Evolutionary conservation across 2,329 filamentous ascomycete species (phyloP), one percentile per base, ranked within the genome.

Genomic region (Arthrobotrys entomopaga): DNA sequence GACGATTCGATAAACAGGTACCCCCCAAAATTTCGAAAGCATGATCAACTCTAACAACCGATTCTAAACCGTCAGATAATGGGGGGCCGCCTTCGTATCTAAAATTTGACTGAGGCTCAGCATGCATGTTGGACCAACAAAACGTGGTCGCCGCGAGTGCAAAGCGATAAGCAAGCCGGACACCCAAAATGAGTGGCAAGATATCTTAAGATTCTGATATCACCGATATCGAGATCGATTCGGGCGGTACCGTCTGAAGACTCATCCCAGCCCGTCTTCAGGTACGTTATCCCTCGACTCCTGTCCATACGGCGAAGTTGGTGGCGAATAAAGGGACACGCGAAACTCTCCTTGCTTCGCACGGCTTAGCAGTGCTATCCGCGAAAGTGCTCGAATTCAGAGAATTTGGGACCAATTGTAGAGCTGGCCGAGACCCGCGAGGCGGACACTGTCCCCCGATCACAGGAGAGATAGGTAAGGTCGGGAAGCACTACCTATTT

Each of bases 301-400:
- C 65, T n/a, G n/a, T 61, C n/a, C 19, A 19, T 56, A 70, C 65
- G 65, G 65, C 58, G 65, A 70, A 13, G 43, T 56, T 54, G 29
- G 57, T 70, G 50, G 56, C 54, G 64, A 46, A 29, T 46, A 56
- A 49, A 40, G 38, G 26, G 26, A 15, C 58, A 56, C 29, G 29
- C 57, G 58, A 57, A 26, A 13, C 40, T 56, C 52, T 61, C 58
- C 65, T 70, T 70, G 58, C 65, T 64, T 59, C 56, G 26, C 15
- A 64, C 58, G 50, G 42, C 22, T 70, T 22, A 26, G 50, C n/a
- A n/a, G n/a, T n/a, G n/a, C 40, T 11, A 10, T 38, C 1, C 22
- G 20, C 3, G 22, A 34, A 46, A 50, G 43, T 13, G 10, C 22
- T 50, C 22, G n/a, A 22, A 20, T 42, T 26, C 38, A 48, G 26